Base-by-base conservation (phyloP, 495 filamentous ascomycete species). In the Delitschia confertaspora region DNA sequence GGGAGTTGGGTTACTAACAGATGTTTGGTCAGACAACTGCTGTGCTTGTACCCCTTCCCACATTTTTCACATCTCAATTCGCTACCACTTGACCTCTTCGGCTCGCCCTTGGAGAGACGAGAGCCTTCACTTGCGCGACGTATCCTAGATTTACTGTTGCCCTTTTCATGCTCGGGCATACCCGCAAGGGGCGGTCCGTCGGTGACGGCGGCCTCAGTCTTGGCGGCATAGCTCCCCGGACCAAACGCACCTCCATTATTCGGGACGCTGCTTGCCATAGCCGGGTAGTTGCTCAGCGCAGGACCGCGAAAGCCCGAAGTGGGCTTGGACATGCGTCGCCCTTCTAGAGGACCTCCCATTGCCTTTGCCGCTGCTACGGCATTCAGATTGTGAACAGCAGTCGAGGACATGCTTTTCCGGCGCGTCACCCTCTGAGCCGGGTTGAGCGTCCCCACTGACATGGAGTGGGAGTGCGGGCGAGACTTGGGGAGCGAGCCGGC, bases 21-120 rank as follows among this genome's bases (percentile, higher is more conserved):
- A 82, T 98, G 91, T 78, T 98, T 98, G 64, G 85, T 91, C 72
- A 98, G 80, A 81, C 91, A 98, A 74, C 93, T 96, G 79, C 89
- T 89, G 78, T 98, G 91, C 81, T 98, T 98, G 79, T 98, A 98
- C 69, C 85, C 88, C 75, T 98, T 98, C 65, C 91, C 91, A 73
- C 91, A 98, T 67, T 85, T 91, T 60, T 95, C 88, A 70, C 91
- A 98, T 67, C 85, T 83, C 59, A 98, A 74, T 62, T 95, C 89
- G 55, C 78, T 76, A 56, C 79, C 74, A 60, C 70, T 82, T 63
- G 69, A 69, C 63, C 78, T 82, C 63, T 80, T 87, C 56, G 76
- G 78, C 51, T 86, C 84, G 48, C 68, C 71, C 66, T 87, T 91
- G 55, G 70, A 71, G 53, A 86, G 69, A 48, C 80, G 78, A 51